Conservation (phyloP, 768 basidiomycete genomes). For the Cubamyces lactineus region DNA sequence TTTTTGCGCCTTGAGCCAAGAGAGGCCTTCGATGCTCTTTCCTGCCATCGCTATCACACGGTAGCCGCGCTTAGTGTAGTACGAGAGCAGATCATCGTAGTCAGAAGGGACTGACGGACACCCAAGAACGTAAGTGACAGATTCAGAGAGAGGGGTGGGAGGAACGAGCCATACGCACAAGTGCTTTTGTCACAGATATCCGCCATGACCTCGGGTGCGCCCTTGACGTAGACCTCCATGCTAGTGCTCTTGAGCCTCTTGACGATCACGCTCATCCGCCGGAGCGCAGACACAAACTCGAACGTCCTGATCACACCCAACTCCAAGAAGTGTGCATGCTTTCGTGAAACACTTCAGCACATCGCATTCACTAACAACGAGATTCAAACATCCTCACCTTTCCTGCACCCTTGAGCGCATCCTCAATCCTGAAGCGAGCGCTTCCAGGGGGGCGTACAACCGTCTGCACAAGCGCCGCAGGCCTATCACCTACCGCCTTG, state of each 20-base stretch:
- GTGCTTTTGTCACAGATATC: constrained; percentile 93
- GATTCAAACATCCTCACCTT: constrained; percentile 53
- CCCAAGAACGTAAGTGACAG: constrained; percentile 20
- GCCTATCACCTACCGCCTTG: constrained; percentile 60
- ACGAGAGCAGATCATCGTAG: constrained; percentile 93
- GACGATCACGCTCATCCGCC: constrained; percentile 97
- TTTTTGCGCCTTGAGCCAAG: constrained; percentile 96
- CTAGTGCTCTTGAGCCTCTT: constrained; percentile 91
- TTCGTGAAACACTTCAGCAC: background rate
- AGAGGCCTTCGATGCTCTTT: constrained; percentile 89
- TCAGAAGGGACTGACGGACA: constrained; percentile 80
- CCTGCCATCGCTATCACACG: constrained; percentile 98
- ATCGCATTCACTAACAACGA: constrained; percentile 3
- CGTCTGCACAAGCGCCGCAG: constrained; percentile 91
- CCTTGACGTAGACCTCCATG: constrained; percentile 99
- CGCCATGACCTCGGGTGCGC: constrained; percentile 97
- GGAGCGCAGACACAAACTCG: constrained; percentile 91
- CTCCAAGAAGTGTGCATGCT: constrained; percentile 98
- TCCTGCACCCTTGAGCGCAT: constrained; percentile 83
- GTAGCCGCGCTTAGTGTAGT: constrained; percentile 96
- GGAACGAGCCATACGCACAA: constrained; percentile 55
- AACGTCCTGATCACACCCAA: constrained; percentile 95
- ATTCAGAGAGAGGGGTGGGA: background rate
- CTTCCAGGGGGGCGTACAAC: constrained; percentile 97
- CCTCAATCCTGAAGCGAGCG: constrained; percentile 86